Conservation (phyloP, 805 yeast genomes). For the Yamadazyma sp. region DNA sequence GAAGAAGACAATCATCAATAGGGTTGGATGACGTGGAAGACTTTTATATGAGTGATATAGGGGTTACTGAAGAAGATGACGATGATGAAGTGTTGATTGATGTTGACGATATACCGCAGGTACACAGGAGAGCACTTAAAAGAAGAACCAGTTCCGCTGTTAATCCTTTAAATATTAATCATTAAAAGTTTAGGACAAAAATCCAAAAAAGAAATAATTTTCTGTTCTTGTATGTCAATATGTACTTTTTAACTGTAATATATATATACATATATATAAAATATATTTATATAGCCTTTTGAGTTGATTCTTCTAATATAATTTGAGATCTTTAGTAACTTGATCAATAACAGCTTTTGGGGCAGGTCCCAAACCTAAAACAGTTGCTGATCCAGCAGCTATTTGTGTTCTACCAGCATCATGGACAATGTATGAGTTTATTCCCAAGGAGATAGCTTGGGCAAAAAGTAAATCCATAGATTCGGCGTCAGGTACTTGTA, state of each 20-base stretch:
- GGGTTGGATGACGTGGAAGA: slow-evolving; percentile 44
- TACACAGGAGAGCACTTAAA: slow-evolving; percentile 24
- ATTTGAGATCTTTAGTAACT: slow-evolving; percentile 73
- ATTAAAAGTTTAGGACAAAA: slow-evolving; percentile 6
- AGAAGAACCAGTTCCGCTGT: slow-evolving; percentile 43
- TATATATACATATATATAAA: not conserved
- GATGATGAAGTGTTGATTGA: slow-evolving; percentile 35
- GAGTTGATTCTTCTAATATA: slow-evolving; percentile 64
- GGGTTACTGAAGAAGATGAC: slow-evolving; percentile 30
- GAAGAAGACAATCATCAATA: slow-evolving; percentile 37
- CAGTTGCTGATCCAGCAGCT: slow-evolving; percentile 95
- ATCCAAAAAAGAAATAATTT: not conserved
- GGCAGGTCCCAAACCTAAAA: slow-evolving; percentile 96
- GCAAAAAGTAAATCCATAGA: slow-evolving; percentile 76
- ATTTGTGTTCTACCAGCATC: slow-evolving; percentile 98
- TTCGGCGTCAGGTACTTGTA: slow-evolving; percentile 68
- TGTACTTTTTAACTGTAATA: not conserved
- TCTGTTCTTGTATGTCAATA: not conserved
- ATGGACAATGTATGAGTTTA: slow-evolving; percentile 77
- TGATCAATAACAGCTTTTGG: slow-evolving; percentile 78
- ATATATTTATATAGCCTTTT: not conserved
- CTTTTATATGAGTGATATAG: slow-evolving; percentile 41
- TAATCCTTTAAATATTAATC: slow-evolving; percentile 31
- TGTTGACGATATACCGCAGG: slow-evolving; percentile 30
- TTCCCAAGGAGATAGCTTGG: slow-evolving; percentile 72